Percentiles rank a stretch among this genome's conserved stretches.
Conservation (phyloP, 257 asterid genomes). For the Gentiana macrophylla region DNA sequence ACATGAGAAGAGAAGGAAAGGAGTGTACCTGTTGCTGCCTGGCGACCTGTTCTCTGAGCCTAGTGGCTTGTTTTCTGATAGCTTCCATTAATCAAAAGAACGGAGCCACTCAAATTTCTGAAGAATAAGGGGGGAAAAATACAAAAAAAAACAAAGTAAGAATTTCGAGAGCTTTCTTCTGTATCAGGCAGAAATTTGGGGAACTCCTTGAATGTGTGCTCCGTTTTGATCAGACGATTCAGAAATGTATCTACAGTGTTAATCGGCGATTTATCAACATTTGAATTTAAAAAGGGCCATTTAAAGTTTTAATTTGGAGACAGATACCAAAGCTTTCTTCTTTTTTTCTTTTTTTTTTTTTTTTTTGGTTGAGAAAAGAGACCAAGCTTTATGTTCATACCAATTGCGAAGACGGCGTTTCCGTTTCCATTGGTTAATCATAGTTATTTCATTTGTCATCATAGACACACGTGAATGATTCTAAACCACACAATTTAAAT, state of each 20-base stretch:
- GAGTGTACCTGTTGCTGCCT: conserved; percentile 81
- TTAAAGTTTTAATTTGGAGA: neutral
- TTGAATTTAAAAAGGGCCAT: neutral
- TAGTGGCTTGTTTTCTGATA: conserved; percentile 89
- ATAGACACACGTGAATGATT: too few species aligned
- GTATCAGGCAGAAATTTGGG: too few species aligned
- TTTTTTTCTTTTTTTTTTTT: too few species aligned
- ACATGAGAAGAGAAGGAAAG: neutral
- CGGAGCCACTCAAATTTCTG: neutral
- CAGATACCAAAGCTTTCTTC: too few species aligned
- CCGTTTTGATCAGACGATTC: neutral
- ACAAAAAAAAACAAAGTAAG: neutral
- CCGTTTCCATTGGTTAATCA: too few species aligned
- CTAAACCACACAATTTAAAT: too few species aligned
- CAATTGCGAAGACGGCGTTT: too few species aligned
- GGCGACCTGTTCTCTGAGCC: conserved; percentile 94
- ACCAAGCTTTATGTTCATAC: too few species aligned
- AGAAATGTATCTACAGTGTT: neutral
- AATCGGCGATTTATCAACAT: neutral
- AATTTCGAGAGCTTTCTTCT: neutral
- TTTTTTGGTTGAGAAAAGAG: too few species aligned
- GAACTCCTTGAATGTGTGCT: neutral
- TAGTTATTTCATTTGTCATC: too few species aligned
- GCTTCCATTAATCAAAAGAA: conserved; percentile 62
- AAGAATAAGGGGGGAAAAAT: neutral